Evolutionary conservation across 805 yeast genomes (phyloP), one percentile per base, ranked within the genome.

Genomic region (Schizosaccharomyces octosporus): DNA sequence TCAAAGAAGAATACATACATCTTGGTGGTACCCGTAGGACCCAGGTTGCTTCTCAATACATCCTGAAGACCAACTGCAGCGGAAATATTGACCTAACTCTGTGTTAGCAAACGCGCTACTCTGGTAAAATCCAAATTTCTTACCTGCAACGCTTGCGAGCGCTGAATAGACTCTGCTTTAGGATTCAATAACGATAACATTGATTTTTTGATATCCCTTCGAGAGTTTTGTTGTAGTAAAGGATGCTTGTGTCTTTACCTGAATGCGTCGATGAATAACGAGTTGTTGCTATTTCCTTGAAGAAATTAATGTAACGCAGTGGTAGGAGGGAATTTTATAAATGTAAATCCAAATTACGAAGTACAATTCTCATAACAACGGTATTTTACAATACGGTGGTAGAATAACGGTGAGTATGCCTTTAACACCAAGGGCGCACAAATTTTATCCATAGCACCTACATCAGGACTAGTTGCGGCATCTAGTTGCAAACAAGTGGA

Each of bases 31-130:
- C 98, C 98, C 70, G 87, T 87, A 59, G 98, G 98, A 48, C 98
- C 98, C 67, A 93, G 75, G 70, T 93, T 93, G 63, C 95, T 82
- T 63, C 90, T 83, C 64, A 93, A 75, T 54, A 93, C 97, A 67
- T 83, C 85, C 74, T 93, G 98, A 62, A 93, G 77, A 55, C 98
- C 98, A 71, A 87, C 95, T 4, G 98, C 98, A 3, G 98, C 97
- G 19, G 88, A 81, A 61, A 87, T 87, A 73, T 93, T 93, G 55
- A 93, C 98, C 57, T 51, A 29, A 4, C 32, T 29, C 13, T 17
- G 27, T 29, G 17, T 51, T 51, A 51, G 57, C 36, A 29, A 21
- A 24, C 51, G 21, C n/a, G 21, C 13, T 24, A 11, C 57, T 21
- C 19, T 17, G 27, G 27, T 6, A 51, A 51, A 51, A 9, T n/a